Base-by-base conservation (phyloP, 495 filamentous ascomycete species). In the Penicillium maclennaniae region DNA sequence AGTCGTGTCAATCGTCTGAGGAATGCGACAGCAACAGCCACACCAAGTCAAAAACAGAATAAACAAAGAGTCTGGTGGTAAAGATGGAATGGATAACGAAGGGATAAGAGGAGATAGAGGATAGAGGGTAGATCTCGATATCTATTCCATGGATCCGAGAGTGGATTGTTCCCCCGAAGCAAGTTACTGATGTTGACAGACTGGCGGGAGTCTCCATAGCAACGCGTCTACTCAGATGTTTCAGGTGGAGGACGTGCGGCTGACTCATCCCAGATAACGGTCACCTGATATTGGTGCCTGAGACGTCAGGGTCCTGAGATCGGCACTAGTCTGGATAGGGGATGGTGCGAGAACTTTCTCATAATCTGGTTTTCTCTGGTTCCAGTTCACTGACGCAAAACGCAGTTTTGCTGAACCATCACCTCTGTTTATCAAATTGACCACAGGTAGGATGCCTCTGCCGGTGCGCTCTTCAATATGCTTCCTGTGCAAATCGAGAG, bases 401-500 rank as follows among this genome's bases (percentile, higher is more conserved):
- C 19, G 31, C 10, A 23, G 17, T 34, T 31, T 19, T 23, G 39
- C 43, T 38, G 5, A 28, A 38, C 27, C 40, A 31, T 37, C 28
- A 21, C 42, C 43, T 41, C 17, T 46, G 16, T 39, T 45, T 37
- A 20, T 46, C 31, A 57, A 34, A 14, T 12, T 34, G 10, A 34
- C 59, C 54, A 54, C 60, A 47, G 62, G 58, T 50, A 72, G 62
- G 38, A 66, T 72, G 60, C 66, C 68, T 46, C 57, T 72, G 50
- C 67, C 68, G 10, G n/a, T 65, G 27, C 66, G 60, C 12, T 60
- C 61, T 12, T 60, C 65, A 39, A 62, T 69, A 63, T 73, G 76
- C 60, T 55, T 74, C 9, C 56, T 73, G 21, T 78, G 74, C 45
- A 69, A 72, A 49, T 66, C 67, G 47, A 66, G 67, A 53, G 40